Evolutionary conservation across 2,329 filamentous ascomycete genomes (phyloP), one percentile per base, ranked within the genome.

Genomic region (Aspergillus nomiae): DNA sequence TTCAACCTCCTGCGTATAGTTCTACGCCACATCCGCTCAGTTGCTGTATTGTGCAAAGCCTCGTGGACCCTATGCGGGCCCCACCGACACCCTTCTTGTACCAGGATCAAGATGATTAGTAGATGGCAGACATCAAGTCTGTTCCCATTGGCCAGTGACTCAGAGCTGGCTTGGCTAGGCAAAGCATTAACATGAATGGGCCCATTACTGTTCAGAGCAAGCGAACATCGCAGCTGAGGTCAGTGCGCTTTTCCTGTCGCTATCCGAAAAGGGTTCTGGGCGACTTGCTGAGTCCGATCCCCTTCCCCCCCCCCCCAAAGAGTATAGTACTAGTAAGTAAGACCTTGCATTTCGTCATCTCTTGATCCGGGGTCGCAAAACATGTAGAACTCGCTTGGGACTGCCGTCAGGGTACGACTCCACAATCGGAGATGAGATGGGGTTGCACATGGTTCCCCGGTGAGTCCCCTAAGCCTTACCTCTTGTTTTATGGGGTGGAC

Each of bases 231-330:
- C n/a, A 26, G 21, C 21, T 24, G 21, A 24, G 51, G 51, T 28
- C 51, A 55, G 51, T 55, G 51, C 51, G 34, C 21, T 28, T 38
- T 38, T 21, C 10, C n/a, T 54, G 51, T 54, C 51, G 51, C 51
- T 19, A n/a, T 54, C 51, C 51, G 7, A 54, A 54, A 34, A 4
- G 32, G 51, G 51, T 24, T 24, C 36, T 32, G 50, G 50, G 24
- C 21, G 45, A 24, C 12, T 48, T n/a, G 26, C 5, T 28, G 26
- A 4, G 21, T 28, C 26, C 2, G 26, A 28, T 28, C 26, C 26
- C 26, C 21, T 9, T 6, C 24, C 24, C 26, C 46, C 26, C 11
- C 5, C 12, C 12, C 12, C 34, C 6, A 36, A 12, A 36, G 34
- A 36, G 34, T 24, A 24, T 24, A 7, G 6, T 30, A n/a, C 1